Base-by-base conservation (phyloP, 2,329 filamentous ascomycete species). In the Exophiala bonariae region DNA sequence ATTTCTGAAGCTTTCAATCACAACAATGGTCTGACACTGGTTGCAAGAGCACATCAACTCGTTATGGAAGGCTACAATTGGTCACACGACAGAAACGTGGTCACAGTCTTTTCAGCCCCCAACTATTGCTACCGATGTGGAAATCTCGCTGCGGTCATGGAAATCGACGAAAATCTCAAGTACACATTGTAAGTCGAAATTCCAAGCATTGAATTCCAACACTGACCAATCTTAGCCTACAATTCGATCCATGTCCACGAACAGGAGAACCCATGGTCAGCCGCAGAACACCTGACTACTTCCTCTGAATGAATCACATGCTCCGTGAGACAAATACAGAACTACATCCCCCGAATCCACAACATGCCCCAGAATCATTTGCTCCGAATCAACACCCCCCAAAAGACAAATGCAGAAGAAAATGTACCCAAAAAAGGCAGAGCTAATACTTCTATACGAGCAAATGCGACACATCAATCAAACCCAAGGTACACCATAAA, bases 11-110 rank as follows among this genome's bases (percentile, higher is more conserved):
- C 92, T 1, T 99, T 99, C 77, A 97, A 97, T 72, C 92, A 97
- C 69, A 97, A 97, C 79, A 99, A 99, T 65, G 92, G 91, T 47
- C 75, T 99, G 71, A 97, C 92, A 44, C 78, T 97, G 54, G 95
- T 99, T 65, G 93, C 93, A 51, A 82, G 93, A 71, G 93, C 93
- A 46, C 93, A 99, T 78, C 93, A 99, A 75, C 77, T 99, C 68
- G 93, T 99, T 52, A 99, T 97, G 92, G 93, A 99, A 71, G 93
- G 93, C 39, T 99, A 97, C 73, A 99, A 97, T 70, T 99, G 93
- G 93, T 96, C 91, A 58, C 93, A 97, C 71, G 93, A 97, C 67
- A 79, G 92, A 58, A 97, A 99, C 61, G 93, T 99, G 41, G 93
- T 99, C 52, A 99, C 93, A 30, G 97, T 99, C 64, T 99, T 99